phyloP scores from a whole-genome alignment of 257 asterid species.

The Solanum ossicruentum region DNA sequence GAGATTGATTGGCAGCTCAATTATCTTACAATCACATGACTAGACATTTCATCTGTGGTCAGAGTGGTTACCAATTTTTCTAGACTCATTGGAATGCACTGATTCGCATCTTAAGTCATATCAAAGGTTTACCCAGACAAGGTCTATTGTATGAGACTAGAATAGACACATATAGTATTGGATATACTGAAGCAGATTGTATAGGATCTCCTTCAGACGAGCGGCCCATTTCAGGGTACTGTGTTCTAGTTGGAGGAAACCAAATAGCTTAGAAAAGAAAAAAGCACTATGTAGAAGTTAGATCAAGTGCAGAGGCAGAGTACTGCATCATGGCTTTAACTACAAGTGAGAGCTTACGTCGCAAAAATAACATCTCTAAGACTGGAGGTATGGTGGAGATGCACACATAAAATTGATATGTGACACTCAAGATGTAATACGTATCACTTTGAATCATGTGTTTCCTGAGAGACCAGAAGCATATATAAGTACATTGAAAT shows the following conservation, averaged over 20 bases:
- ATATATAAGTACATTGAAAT: not conserved
- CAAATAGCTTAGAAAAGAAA: not conserved
- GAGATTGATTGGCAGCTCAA: not conserved
- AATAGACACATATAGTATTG: not conserved
- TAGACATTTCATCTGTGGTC: not conserved
- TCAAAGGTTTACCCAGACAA: not conserved
- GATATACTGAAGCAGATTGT: not conserved
- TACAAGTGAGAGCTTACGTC: not conserved
- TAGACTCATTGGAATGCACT: not conserved
- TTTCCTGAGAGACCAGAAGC: not conserved
- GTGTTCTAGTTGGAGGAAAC: not conserved
- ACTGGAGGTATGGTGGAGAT: not conserved
- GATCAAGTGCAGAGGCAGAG: not conserved
- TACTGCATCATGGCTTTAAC: not conserved
- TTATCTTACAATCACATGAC: not conserved
- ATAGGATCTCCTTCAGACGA: not conserved
- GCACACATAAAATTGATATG: not conserved
- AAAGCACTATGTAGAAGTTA: not conserved
- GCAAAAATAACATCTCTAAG: not conserved
- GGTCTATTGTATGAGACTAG: not conserved
- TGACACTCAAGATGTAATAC: not conserved
- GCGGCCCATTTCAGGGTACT: not conserved
- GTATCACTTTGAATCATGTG: not conserved
- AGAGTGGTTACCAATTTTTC: not conserved
- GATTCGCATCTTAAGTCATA: not conserved